Conservation (phyloP, 371 early-diverging fungal genomes). For the Mortierella sp. region DNA sequence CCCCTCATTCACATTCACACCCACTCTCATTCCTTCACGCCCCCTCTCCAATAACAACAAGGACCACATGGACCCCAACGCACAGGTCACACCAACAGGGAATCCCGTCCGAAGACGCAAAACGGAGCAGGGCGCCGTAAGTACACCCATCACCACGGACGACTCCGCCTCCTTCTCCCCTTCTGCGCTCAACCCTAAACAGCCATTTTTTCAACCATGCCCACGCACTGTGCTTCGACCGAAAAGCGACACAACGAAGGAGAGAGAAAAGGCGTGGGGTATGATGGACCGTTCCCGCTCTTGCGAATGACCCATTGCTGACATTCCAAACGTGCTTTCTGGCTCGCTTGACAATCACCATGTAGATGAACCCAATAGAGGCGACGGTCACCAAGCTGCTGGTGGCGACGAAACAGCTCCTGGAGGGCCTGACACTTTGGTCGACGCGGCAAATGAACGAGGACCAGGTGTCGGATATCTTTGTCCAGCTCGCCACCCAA, state of each 20-base stretch:
- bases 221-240: neutral
- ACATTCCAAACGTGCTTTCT: neutral
- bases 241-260: neutral
- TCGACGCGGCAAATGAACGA: conserved; percentile 57
- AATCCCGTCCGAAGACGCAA: conserved; percentile 35
- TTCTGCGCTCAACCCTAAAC: neutral
- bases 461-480: conserved; percentile 66
- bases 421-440: conserved; percentile 70
- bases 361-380: conserved; percentile 66
- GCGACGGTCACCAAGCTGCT: conserved; percentile 66
- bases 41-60: neutral
- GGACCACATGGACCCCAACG: conserved; percentile 24
- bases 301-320: neutral
- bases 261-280: neutral
- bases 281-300: neutral
- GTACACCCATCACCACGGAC: neutral
- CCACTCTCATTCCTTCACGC: neutral
- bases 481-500: conserved; percentile 67
- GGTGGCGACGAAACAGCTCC: conserved; percentile 66
- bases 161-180: conserved; percentile 1
- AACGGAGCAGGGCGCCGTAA: conserved; percentile 41
- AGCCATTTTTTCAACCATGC: neutral
- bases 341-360: neutral
- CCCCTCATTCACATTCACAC: conserved; percentile 2
- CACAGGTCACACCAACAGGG: conserved; percentile 14